Base-by-base conservation (phyloP, 441 rosid species). In the Adansonia grandidieri region DNA sequence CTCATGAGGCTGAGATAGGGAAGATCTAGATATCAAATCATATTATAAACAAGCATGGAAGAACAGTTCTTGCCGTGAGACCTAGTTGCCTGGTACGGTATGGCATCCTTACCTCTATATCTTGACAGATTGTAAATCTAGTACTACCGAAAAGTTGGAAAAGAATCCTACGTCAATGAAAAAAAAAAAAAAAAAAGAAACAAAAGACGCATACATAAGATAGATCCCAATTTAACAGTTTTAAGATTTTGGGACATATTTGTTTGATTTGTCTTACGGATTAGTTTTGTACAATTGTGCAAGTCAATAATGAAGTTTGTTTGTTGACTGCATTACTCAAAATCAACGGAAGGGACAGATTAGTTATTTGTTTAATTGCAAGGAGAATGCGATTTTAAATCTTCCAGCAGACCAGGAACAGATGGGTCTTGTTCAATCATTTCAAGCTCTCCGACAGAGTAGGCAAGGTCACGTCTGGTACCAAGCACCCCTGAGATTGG, bases 381-480 rank as follows among this genome's bases (percentile, higher is more conserved):
- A 94, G 97, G 99, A 96, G 91, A 96, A 96, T 81, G 99, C 99
- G 20, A 79, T 96, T 47, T 75, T 89, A 79, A 94, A 92, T 85
- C 85, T 96, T 56, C 92, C 96, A 51, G 82, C 88, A 76, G 86
- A 85, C 14, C 93, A 90, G 80, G 99, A 94, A 84, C 94, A 94
- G 68, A 90, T 96, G 94, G 94, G 96, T 94, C 66, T 94, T 98
- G 99, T 83, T 93, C 85, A 94, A 94, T 42, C 97, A 96, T 78
- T 96, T 93, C 74, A 84, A 85, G 37, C n/a, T n/a, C n/a, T n/a
- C n/a, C n/a, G n/a, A n/a, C n/a, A n/a, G n/a, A n/a, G n/a, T 32
- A 32, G 37, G 37, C 37, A 32, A 32, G 37, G 37, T 32, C 37
- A 32, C 37, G 2, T 32, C 37, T 32, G 37, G 37, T 32, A 32